phyloP scores from a whole-genome alignment of 2,329 filamentous ascomycete species.

The Nothophoma quercina region DNA sequence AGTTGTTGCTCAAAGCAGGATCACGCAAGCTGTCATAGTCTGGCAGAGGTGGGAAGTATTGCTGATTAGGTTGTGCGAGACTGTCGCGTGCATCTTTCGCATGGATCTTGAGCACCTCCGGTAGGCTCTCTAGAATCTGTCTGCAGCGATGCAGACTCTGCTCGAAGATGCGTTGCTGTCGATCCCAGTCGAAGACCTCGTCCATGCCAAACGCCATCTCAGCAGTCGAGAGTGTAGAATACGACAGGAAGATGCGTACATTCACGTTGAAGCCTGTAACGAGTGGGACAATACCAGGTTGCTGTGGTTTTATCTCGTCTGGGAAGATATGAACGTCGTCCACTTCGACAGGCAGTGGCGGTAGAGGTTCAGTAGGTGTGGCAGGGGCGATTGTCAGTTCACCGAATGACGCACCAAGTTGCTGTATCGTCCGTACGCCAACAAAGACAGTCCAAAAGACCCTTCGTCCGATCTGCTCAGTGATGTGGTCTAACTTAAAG shows the following conservation, averaged over 20 bases:
- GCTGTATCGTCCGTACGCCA: conserved; percentile 76
- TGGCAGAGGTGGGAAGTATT: conserved; percentile 49
- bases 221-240: conserved; percentile 78
- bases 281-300: conserved; percentile 71
- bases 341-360: conserved; percentile 79
- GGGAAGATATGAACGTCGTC: conserved; percentile 83
- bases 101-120: conserved; percentile 70
- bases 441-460: conserved; percentile 86
- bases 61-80: conserved; percentile 37
- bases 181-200: conserved; percentile 75
- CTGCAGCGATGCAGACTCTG: conserved; percentile 76
- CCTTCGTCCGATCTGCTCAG: conserved; percentile 62
- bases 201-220: conserved; percentile 84
- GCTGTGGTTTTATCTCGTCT: conserved; percentile 74
- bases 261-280: conserved; percentile 83
- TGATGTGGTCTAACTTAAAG: conserved; percentile 53
- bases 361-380: conserved; percentile 77
- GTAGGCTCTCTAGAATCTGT: conserved; percentile 70
- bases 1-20: conserved; percentile 29
- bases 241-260: conserved; percentile 79
- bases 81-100: conserved; percentile 50
- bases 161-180: conserved; percentile 76
- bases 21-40: conserved; percentile 43
- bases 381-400: conserved; percentile 79
- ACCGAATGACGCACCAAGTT: conserved; percentile 74